Evolutionary conservation across 768 basidiomycete species (phyloP).

Genomic region (Boletales sp.): DNA sequence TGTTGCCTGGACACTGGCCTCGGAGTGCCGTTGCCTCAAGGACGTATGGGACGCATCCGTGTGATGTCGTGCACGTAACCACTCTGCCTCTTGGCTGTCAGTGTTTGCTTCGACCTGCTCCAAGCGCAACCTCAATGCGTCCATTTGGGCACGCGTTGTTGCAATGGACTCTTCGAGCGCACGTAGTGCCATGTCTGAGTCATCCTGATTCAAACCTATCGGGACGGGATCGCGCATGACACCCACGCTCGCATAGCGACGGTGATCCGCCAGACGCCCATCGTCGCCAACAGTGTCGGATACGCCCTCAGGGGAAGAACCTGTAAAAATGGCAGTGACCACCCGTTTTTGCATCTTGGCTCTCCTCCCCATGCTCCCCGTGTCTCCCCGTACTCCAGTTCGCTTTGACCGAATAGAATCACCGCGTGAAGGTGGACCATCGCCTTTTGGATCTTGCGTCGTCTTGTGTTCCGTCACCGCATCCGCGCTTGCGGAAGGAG

Average conservation of each 20-base stretch:
- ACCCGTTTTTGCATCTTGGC: slow-evolving; percentile 15
- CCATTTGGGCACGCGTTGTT: slow-evolving; percentile 22
- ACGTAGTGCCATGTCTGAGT: slow-evolving; percentile 7
- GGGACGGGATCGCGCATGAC: neutral
- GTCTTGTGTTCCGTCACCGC: neutral
- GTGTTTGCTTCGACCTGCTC: slow-evolving; percentile 26
- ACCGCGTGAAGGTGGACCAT: neutral
- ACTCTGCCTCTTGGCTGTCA: slow-evolving; percentile 9
- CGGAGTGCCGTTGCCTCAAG: slow-evolving; percentile 1
- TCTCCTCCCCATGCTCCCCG: slow-evolving; percentile 8
- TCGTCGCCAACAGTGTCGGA: neutral
- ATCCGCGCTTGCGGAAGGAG: slow-evolving; percentile 1
- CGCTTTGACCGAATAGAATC: slow-evolving; percentile 2
- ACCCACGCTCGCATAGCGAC: neutral
- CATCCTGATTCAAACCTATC: neutral
- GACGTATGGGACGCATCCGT: neutral
- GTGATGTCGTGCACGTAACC: neutral
- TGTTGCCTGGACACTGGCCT: neutral
- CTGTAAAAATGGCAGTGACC: slow-evolving; percentile 31
- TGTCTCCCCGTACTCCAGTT: slow-evolving; percentile 1
- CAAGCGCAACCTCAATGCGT: slow-evolving; percentile 24
- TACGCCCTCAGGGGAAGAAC: slow-evolving; percentile 1
- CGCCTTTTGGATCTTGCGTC: neutral
- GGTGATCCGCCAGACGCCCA: neutral
- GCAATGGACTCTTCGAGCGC: slow-evolving; percentile 24